phyloP scores from a whole-genome alignment of 2,329 filamentous ascomycete genomes.

The Colletotrichum magnum region DNA sequence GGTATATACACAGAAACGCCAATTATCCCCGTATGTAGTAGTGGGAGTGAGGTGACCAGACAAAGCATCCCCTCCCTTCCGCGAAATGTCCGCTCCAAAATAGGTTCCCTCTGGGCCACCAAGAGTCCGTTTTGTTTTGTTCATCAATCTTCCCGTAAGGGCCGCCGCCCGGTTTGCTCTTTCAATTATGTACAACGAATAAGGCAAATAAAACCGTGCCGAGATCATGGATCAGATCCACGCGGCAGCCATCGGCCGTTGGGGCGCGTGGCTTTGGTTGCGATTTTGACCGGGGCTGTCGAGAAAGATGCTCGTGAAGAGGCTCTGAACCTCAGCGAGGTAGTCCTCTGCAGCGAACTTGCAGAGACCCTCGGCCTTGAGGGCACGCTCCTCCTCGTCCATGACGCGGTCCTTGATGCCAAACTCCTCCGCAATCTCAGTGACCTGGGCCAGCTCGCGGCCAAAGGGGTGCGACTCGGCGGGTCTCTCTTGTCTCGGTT shows the following conservation, averaged over 20 bases:
- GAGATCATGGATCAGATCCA: constrained; percentile 61
- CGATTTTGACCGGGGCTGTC: constrained; percentile 46
- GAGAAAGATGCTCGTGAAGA: constrained; percentile 74
- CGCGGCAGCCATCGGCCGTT: constrained; percentile 50
- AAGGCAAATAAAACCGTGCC: constrained; percentile 1
- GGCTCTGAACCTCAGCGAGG: constrained; percentile 80
- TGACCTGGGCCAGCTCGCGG: constrained; percentile 90
- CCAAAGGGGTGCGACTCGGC: constrained; percentile 81
- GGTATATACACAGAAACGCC: constrained; percentile 40
- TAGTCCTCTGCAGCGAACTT: constrained; percentile 88
- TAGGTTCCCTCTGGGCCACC: not conserved
- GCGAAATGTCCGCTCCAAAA: constrained; percentile 9
- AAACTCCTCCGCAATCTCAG: constrained; percentile 93
- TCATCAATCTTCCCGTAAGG: constrained; percentile 11
- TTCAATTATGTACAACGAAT: constrained; percentile 41
- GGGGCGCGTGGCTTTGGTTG: constrained; percentile 43
- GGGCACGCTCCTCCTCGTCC: constrained; percentile 81
- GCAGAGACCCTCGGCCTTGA: constrained; percentile 78
- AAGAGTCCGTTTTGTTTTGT: constrained; percentile 17
- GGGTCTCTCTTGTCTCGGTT: constrained; percentile 49
- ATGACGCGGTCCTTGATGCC: constrained; percentile 72
- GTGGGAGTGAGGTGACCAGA: constrained; percentile 4
- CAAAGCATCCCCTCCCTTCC: constrained; percentile 9
- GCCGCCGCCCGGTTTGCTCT: constrained; percentile 26
- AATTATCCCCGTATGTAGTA: constrained; percentile 18